Conservation (phyloP, 2,329 filamentous ascomycete genomes). For the Periglandula ipomoeae region DNA sequence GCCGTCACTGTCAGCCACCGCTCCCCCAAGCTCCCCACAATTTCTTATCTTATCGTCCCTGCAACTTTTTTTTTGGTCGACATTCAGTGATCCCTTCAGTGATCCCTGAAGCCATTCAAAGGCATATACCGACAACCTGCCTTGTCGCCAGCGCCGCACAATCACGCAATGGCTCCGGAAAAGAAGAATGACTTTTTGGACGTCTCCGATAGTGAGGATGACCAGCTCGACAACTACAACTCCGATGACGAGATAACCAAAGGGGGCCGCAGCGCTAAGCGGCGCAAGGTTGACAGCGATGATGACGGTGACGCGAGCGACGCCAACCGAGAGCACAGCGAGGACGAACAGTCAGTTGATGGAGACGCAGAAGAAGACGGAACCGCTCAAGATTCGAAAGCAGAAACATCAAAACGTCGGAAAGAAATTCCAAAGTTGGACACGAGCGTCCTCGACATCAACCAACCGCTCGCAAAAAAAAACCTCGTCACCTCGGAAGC, state of each 20-base stretch:
- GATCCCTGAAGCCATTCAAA: neutral
- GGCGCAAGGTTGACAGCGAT: constrained; percentile 45
- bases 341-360: constrained; percentile 11
- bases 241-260: constrained; percentile 63
- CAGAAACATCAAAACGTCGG: constrained; percentile 11
- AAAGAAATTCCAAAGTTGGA: constrained; percentile 18
- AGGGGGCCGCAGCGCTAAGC: constrained; percentile 52
- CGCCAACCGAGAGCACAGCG: constrained; percentile 22
- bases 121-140: neutral
- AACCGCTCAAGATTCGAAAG: constrained; percentile 15
- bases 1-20: too few species aligned
- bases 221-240: constrained; percentile 50
- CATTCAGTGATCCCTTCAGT: neutral
- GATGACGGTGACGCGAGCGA: constrained; percentile 29
- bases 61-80: constrained; percentile 7
- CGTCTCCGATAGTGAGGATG: constrained; percentile 47
- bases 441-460: constrained; percentile 35
- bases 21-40: neutral
- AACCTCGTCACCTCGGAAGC: constrained; percentile 57
- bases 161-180: constrained; percentile 48
- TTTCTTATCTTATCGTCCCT: constrained; percentile 1
- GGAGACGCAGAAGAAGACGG: neutral
- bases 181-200: constrained; percentile 68
- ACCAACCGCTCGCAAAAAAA: constrained; percentile 52
- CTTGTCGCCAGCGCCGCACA: neutral